Evolutionary conservation across 2,329 filamentous ascomycete genomes (phyloP), one percentile per base, ranked within the genome.

Genomic region (Apiospora rasikravindrae): DNA sequence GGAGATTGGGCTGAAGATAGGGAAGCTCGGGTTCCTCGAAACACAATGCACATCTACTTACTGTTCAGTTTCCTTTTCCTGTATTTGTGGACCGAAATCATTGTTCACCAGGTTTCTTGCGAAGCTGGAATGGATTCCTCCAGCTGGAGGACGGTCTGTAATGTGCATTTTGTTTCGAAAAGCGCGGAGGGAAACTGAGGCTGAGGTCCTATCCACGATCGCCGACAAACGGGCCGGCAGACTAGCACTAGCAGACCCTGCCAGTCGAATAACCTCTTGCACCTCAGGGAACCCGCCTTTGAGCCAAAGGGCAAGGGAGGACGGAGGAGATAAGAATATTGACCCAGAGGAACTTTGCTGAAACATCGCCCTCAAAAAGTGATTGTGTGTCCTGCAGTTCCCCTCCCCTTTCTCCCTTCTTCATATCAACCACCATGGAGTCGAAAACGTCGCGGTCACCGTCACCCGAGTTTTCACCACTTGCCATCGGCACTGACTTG

Each of bases 401-500:
- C 57, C 57, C 57, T 64, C 14, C 29, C 33, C 57, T 64, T n/a
- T 33, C 33, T 40, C 33, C 57, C 57, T 64, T 40, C 57, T 40
- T 64, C 70, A 37, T 33, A 73, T 74, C n/a, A 73, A 47, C 71
- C 57, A 40, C 57, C 57, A 64, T 64, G 57, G 57, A 64, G 33
- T 40, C 26, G 71, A 64, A 40, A 37, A 37, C 73, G 29, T 42
- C 71, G 24, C 72, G 77, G 73, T 81, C 85, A 47, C 79, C 85
- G 29, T 88, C 87, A 42, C 87, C 86, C 5, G 84, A 85, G 73
- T 83, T 88, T 78, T 85, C 86, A 67, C 86, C 87, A 22, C 80
- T 89, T 70, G 81, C 81, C 22, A 82, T 91, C 74, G 87, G 86
- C 74, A 85, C 87, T 74, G 88, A 88, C 74, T 77, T 91, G 33